Percentiles rank a stretch among this genome's conserved stretches.
These are phyloP conservation scores for Trypanosoma brucei DNA, from an alignment of 208 protist genomes.

Conservation along the genomic window DNA sequence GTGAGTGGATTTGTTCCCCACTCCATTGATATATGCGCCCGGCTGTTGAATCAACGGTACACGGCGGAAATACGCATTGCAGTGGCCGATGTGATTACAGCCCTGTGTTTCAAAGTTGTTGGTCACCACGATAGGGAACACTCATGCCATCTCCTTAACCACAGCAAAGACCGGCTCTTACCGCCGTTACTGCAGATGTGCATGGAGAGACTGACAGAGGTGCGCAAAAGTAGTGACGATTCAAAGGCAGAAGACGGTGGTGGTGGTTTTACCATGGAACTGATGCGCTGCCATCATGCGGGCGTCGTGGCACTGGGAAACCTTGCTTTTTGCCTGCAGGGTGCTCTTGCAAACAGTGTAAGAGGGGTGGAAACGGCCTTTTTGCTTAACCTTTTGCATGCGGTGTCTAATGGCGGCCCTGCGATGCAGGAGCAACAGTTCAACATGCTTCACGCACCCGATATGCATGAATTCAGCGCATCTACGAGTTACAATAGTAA, in stretches of 20 bases:
- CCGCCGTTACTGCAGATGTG: conserved; percentile 65
- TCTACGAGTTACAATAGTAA: neutral
- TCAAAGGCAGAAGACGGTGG: neutral
- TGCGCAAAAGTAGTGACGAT: neutral
- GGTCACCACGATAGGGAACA: conserved; percentile 40
- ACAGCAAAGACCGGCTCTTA: conserved; percentile 55
- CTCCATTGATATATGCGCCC: conserved; percentile 48
- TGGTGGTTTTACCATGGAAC: conserved; percentile 13
- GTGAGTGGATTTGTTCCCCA: conserved; percentile 76
- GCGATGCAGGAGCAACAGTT: neutral
- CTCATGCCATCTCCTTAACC: conserved; percentile 50
- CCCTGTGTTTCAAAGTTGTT: conserved; percentile 53
- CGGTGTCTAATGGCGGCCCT: conserved; percentile 27
- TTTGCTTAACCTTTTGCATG: conserved; percentile 47
- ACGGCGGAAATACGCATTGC: conserved; percentile 48
- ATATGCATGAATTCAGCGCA: too few species aligned
- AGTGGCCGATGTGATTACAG: conserved; percentile 56
- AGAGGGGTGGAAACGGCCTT: conserved; percentile 39
- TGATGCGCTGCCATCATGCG: conserved; percentile 45
- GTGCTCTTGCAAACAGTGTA: conserved; percentile 32
- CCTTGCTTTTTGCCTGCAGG: conserved; percentile 45
- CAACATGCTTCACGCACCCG: conserved; percentile 16
- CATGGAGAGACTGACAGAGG: conserved; percentile 16
- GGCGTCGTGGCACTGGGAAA: conserved; percentile 53
- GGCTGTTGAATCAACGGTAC: conserved; percentile 32